These are phyloP conservation scores for Periconia digitata DNA, from an alignment of 2,329 filamentous ascomycete genomes.

Conservation along the genomic window DNA sequence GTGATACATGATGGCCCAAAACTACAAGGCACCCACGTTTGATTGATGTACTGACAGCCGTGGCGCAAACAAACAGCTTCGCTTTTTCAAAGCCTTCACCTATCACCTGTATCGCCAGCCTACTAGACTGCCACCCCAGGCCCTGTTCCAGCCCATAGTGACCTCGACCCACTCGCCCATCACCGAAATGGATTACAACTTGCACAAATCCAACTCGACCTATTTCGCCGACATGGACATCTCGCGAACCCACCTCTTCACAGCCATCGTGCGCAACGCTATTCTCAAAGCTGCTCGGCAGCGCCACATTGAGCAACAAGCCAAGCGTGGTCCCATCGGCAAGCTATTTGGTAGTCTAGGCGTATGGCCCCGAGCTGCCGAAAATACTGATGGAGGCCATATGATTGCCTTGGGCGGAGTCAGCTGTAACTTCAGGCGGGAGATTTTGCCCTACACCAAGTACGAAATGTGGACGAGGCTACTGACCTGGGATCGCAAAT, in stretches of 20 bases:
- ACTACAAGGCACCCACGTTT: background rate
- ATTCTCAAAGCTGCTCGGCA: conserved; percentile 37
- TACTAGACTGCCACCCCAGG: conserved; percentile 53
- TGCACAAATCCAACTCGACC: conserved; percentile 81
- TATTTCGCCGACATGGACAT: conserved; percentile 88
- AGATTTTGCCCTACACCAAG: conserved; percentile 48
- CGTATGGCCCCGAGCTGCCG: conserved; percentile 2
- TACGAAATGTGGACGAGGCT: conserved; percentile 54
- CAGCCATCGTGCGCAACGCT: conserved; percentile 51
- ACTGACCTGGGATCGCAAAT: conserved; percentile 53
- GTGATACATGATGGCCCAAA: conserved; percentile 23
- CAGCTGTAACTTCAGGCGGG: conserved; percentile 50
- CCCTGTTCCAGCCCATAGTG: conserved; percentile 73
- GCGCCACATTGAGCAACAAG: conserved; percentile 17
- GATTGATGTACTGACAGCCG: conserved; percentile 12
- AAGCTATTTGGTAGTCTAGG: background rate
- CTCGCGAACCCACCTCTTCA: conserved; percentile 77
- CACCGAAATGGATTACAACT: conserved; percentile 82
- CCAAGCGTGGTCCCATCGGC: conserved; percentile 1
- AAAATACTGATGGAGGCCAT: conserved; percentile 16
- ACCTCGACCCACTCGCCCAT: conserved; percentile 67
- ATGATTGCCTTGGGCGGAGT: conserved; percentile 51
- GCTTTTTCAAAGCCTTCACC: conserved; percentile 49
- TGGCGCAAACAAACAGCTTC: conserved; percentile 33
- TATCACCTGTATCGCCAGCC: conserved; percentile 52